These are phyloP conservation scores for Russula foetens DNA, from an alignment of 768 basidiomycete species.

Conservation along the genomic window DNA sequence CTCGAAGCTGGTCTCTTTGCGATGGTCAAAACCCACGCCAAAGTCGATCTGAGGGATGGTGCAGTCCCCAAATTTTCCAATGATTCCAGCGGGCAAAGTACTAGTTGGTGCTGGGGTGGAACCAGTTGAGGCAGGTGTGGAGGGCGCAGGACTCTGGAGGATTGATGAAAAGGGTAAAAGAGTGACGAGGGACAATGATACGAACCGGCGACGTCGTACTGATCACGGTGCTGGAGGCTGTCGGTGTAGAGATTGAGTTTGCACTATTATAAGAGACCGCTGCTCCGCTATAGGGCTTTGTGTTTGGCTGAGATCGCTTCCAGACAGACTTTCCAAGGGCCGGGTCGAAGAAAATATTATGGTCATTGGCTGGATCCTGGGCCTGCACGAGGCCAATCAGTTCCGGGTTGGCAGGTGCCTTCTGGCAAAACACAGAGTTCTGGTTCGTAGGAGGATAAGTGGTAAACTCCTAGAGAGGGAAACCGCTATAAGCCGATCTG, in stretches of 20 bases:
- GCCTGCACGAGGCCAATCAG: slow-evolving; percentile 31
- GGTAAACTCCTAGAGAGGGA: slow-evolving; percentile 37
- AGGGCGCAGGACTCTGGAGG: background rate
- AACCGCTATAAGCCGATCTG: background rate
- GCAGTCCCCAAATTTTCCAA: slow-evolving; percentile 46
- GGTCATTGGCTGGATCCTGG: slow-evolving; percentile 30
- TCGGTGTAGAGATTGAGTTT: too few species aligned
- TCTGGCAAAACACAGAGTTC: slow-evolving; percentile 44
- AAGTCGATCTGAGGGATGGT: slow-evolving; percentile 48
- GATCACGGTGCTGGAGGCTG: too few species aligned
- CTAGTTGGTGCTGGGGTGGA: background rate
- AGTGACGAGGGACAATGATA: too few species aligned
- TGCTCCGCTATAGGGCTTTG: slow-evolving; percentile 24
- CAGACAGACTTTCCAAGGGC: slow-evolving; percentile 31
- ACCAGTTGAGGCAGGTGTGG: background rate
- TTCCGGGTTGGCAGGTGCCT: slow-evolving; percentile 29
- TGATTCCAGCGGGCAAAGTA: background rate
- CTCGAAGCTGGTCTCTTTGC: slow-evolving; percentile 47
- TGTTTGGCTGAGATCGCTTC: slow-evolving; percentile 38
- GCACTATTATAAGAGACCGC: background rate
- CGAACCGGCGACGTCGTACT: background rate
- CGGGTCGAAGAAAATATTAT: slow-evolving; percentile 29
- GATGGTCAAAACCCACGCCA: slow-evolving; percentile 44
- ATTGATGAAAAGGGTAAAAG: too few species aligned
- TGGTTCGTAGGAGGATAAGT: slow-evolving; percentile 41